Base-by-base conservation (phyloP, 2,329 filamentous ascomycete genomes). In the Aspergillus sclerotialis region DNA sequence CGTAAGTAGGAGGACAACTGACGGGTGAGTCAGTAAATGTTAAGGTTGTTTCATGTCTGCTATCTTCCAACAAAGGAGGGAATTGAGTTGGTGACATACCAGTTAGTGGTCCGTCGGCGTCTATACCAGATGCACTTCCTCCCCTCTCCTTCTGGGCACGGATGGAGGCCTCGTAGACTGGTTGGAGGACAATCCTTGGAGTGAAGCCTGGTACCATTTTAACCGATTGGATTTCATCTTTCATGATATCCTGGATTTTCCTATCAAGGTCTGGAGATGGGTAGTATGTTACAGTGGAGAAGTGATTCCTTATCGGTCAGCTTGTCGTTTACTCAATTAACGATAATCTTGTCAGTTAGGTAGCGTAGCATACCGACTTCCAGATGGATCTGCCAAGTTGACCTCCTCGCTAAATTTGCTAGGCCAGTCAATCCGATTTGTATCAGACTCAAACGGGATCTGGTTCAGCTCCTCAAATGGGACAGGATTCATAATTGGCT, bases 91-190 rank as follows among this genome's bases (percentile, higher is more conserved):
- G n/a, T n/a, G n/a, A 29, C 37, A 13, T 34, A 47, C 44, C 10
- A 8, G 42, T 35, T 4, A 45, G 35, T 10, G 37, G 45, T n/a
- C 34, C 42, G 6, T 46, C 37, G 8, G 17, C 7, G 7, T 45
- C 35, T 7, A 48, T 47, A 1, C 45, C 45, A 8, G 46, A 33
- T 14, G 45, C 38, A 34, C 44, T 50, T 6, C 46, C 43, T 7
- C 45, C 42, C 28, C 43, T 28, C 14, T 40, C 21, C 27, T 36
- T 45, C 39, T 39, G 43, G 6, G 32, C 37, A 29, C 14, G 28
- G 4, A 29, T 29, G 9, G 28, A 13, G 9, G 28, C 28, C 13
- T 29, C 28, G 28, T 32, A 32, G 2, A 37, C n/a, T n/a, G 32
- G 31, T 16, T 38, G 31, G 11, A 34, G 10, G 11, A 34, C 24